phyloP scores from a whole-genome alignment of 129 eudicot species.

The Escallonia rubra region DNA sequence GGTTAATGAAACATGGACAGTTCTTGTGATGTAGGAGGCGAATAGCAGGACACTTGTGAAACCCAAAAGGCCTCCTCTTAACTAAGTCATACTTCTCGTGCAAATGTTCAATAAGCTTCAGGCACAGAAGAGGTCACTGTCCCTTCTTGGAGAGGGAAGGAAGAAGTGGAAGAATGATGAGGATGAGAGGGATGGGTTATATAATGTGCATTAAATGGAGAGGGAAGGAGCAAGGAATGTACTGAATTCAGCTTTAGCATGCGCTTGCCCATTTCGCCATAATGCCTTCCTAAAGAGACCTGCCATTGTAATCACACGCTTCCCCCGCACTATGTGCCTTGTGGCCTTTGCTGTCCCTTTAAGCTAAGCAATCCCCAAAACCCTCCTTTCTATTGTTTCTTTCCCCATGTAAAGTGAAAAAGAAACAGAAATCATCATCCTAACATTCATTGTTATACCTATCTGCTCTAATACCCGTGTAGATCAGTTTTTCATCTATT shows the following conservation, averaged over 20 bases:
- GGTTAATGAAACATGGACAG: no score
- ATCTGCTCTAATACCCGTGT: background rate
- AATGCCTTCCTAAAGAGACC: background rate
- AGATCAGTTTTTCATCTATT: background rate
- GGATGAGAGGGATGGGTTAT: background rate
- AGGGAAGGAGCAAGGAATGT: conserved; percentile 13
- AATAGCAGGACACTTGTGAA: no score
- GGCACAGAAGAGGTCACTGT: background rate
- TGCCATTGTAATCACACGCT: conserved; percentile 13
- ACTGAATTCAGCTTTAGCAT: conserved; percentile 33
- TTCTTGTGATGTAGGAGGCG: no score
- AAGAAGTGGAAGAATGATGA: background rate
- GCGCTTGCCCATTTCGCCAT: conserved; percentile 11
- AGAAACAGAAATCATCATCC: background rate
- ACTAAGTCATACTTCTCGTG: conserved; percentile 3
- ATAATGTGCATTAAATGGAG: conserved; percentile 12
- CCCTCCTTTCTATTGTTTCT: conserved; percentile 8
- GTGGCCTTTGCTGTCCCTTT: conserved; percentile 48
- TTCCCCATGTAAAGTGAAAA: background rate
- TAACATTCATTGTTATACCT: background rate
- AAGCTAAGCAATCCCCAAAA: conserved; percentile 36
- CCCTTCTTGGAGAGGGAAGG: background rate
- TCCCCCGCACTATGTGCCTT: conserved; percentile 21
- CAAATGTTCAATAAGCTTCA: conserved; percentile 6
- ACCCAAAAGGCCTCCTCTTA: background rate